Percentiles rank a stretch among this genome's conserved stretches.
Evolutionary conservation across 1,139 yeast species (phyloP).

Genomic region (Taphrina wiesneri): DNA sequence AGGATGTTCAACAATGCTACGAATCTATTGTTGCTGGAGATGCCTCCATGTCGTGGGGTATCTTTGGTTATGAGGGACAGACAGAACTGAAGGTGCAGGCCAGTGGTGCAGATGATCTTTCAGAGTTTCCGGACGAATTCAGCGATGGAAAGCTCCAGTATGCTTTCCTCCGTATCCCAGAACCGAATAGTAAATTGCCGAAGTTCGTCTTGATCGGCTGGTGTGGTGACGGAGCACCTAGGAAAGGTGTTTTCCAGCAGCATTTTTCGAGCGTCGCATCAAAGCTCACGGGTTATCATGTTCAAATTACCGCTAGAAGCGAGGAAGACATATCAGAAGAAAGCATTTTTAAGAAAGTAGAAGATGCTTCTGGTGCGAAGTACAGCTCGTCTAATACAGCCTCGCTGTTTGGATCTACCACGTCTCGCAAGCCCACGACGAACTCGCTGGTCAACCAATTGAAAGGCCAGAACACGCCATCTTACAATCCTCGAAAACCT

Average conservation of each 20-base stretch:
- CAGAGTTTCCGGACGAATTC: constrained; percentile 77
- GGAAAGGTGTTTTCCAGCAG: constrained; percentile 51
- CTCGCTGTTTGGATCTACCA: constrained; percentile 47
- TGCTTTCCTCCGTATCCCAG: constrained; percentile 83
- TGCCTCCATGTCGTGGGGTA: constrained; percentile 49
- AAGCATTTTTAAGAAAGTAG: constrained; percentile 72
- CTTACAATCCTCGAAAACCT: constrained; percentile 39
- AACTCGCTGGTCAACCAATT: constrained; percentile 45
- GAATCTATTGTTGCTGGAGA: constrained; percentile 50
- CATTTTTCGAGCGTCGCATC: constrained; percentile 50
- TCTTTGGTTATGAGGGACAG: constrained; percentile 49
- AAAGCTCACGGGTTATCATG: constrained; percentile 71
- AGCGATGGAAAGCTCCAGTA: constrained; percentile 88
- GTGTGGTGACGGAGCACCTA: constrained; percentile 64
- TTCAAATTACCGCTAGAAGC: constrained; percentile 95
- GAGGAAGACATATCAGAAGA: constrained; percentile 80
- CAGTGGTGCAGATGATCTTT: constrained; percentile 58
- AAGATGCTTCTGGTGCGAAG: constrained; percentile 94
- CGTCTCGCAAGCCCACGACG: constrained; percentile 41
- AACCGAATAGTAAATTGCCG: constrained; percentile 83
- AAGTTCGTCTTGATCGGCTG: constrained; percentile 86
- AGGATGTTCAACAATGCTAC: constrained; percentile 48
- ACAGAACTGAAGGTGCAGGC: constrained; percentile 43
- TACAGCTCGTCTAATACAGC: constrained; percentile 58
- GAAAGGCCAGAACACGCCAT: constrained; percentile 37